Evolutionary conservation across 2,329 filamentous ascomycete species (phyloP), one percentile per base, ranked within the genome.

Genomic region (Colletotrichum tropicicola): DNA sequence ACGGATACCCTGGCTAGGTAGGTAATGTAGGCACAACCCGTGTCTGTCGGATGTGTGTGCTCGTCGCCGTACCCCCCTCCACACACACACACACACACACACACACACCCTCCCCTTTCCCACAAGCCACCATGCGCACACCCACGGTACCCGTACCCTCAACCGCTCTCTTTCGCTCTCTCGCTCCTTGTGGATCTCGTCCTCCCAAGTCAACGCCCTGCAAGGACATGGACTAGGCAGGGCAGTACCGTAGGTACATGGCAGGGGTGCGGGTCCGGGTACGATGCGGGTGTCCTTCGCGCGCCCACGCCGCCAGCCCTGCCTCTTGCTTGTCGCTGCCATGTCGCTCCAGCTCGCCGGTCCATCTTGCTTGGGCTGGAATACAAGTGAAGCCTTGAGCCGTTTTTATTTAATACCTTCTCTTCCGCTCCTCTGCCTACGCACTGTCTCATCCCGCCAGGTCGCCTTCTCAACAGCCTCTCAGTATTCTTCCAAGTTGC

Each of bases 381-480:
- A 48, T 27, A 43, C 35, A 23, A 54, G 13, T 30, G 48, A 54
- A 57, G 62, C 59, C 63, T 58, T 58, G 59, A 35, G 59, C 15
- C 15, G 23, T 51, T 52, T 48, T 58, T 63, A 66, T 66, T 63
- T 66, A 66, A 66, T 51, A 58, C 49, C 63, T 66, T 65, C 57
- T 49, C 19, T 12, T 44, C 47, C 47, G n/a, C 56, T 58, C 44
- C 39, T 45, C 44, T 51, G 52, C 39, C 21, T 59, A 28, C 43
- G 27, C 27, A 35, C 10, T 54, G 25, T 25, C 49, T 51, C n/a
- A 30, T 35, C 43, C 13, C 57, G 44, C 6, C 49, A 65, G 28
- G 19, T 56, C 19, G 49, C 19, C 41, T 35, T 49, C 21, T 23
- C 41, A 45, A 44, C 23, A 47, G 44, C 15, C 15, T 19, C n/a